Evolutionary conservation across 2,329 filamentous ascomycete genomes (phyloP), one percentile per base, ranked within the genome.

Genomic region (Botryotinia narcissicola): DNA sequence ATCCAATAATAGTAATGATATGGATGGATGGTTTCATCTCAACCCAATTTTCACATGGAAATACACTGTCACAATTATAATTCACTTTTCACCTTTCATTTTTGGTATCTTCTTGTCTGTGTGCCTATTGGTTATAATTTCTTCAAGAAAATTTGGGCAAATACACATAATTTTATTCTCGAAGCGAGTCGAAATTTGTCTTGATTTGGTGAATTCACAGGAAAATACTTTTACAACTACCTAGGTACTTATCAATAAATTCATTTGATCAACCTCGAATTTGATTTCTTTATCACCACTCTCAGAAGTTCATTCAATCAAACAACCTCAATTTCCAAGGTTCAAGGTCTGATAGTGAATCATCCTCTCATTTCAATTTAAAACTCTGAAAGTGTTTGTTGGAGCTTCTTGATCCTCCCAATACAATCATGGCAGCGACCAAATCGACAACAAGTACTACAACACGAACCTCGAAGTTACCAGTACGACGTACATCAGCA

Each of bases 301-400:
- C 40, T 62, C 25, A 37, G n/a, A 3, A 18, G 5, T 46, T 29
- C 35, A 71, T 37, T 59, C 29, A 12, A 63, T 63, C 16, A 4
- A 51, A 22, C 8, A 44, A 35, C 25, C 40, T 4, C 32, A 29
- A 12, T 22, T 18, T 46, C 44, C 37, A 51, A 25, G 35, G 9
- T 51, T n/a, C 22, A 51, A 71, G 32, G 14, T n/a, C 35, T 60
- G 67, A n/a, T 32, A n/a, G 70, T 64, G 70, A 66, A 51, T 71
- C 54, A 8, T 66, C 20, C 8, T 32, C 46, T 51, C 35, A 42
- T 29, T 62, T 20, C 25, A 62, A 40, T 32, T 42, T 35, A 37
- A 63, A 48, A 32, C n/a, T 64, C 18, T 57, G n/a, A 44, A 57
- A 66, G 70, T 57, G 60, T 57, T 64, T 66, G 46, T 51, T 51